Conservation (phyloP, 768 basidiomycete species). For the Polyporus arcularius region DNA sequence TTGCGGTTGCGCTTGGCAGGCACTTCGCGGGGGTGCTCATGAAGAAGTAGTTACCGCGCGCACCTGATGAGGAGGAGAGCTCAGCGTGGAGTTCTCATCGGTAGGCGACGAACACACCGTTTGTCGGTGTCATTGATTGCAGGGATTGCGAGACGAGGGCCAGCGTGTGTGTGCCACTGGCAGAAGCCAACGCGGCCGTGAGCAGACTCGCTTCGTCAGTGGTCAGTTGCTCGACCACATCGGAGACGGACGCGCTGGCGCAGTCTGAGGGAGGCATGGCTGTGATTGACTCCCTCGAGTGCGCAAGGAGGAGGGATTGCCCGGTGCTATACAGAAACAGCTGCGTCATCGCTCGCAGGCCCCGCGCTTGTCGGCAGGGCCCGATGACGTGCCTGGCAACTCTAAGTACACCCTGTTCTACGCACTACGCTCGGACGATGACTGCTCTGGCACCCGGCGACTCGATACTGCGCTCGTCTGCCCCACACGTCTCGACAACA, state of each 20-base stretch:
- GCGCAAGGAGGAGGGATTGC: background rate
- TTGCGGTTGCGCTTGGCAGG: conserved; percentile 72
- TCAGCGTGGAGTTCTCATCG: background rate
- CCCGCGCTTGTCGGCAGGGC: too few relatives aligned
- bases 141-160: conserved; percentile 71
- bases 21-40: conserved; percentile 82
- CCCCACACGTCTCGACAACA: too few relatives aligned
- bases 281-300: background rate
- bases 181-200: conserved; percentile 77
- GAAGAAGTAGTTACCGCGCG: conserved; percentile 74
- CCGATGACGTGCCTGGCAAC: too few relatives aligned
- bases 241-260: conserved; percentile 58
- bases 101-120: conserved; percentile 45
- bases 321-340: background rate
- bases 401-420: too few relatives aligned
- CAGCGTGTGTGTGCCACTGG: conserved; percentile 73
- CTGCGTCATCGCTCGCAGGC: too few relatives aligned
- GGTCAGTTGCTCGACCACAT: conserved; percentile 65
- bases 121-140: conserved; percentile 82
- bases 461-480: too few relatives aligned
- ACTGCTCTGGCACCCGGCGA: too few relatives aligned
- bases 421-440: too few relatives aligned
- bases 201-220: conserved; percentile 74
- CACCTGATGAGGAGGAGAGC: conserved; percentile 31
- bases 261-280: conserved; percentile 71